These are phyloP conservation scores for Chaetomium strumarium DNA, from an alignment of 2,329 filamentous ascomycete species.

Conservation along the genomic window DNA sequence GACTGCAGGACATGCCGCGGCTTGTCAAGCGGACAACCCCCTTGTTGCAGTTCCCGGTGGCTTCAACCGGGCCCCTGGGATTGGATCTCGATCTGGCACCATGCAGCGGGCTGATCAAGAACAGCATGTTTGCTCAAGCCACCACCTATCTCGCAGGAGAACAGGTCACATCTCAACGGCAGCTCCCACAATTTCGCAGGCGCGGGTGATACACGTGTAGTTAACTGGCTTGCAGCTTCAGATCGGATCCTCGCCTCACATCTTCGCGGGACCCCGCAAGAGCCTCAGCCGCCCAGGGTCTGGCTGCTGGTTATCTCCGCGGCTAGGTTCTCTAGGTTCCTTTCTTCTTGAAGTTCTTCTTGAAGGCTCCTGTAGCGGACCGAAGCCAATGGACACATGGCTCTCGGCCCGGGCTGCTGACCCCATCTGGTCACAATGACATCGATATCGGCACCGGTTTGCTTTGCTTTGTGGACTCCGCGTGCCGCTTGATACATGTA, in stretches of 20 bases:
- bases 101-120: neutral
- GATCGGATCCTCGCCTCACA: neutral
- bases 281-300: constrained; percentile 1
- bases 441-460: neutral
- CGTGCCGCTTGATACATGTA: no score
- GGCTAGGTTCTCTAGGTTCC: neutral
- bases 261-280: neutral
- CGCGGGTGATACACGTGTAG: neutral
- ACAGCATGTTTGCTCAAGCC: constrained; percentile 9
- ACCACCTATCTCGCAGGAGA: constrained; percentile 1
- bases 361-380: constrained; percentile 9
- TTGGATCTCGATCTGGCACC: neutral
- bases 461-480: neutral
- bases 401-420: neutral
- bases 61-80: neutral
- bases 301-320: neutral
- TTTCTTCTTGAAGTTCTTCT: neutral
- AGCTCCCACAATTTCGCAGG: neutral
- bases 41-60: neutral
- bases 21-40: no score
- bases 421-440: neutral
- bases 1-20: no score
- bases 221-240: constrained; percentile 1
- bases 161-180: constrained; percentile 5
- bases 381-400: neutral